Conservation (phyloP, 2,329 filamentous ascomycete species). For the Colletotrichum sp. region DNA sequence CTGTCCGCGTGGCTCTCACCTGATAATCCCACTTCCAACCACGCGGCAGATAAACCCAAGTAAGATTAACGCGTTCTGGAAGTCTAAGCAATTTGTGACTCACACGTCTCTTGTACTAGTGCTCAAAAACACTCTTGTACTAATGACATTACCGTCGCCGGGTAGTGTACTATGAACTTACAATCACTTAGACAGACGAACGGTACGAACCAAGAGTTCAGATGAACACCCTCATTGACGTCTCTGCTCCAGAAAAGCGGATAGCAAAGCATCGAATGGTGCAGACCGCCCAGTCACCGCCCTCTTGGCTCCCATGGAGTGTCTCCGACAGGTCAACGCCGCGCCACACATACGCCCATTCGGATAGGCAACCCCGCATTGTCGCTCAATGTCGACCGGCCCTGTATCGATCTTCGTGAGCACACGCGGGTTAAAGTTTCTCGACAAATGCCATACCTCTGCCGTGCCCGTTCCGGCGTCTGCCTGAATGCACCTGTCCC, state of each 20-base stretch:
- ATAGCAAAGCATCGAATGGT: conserved; percentile 5
- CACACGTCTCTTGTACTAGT: not conserved
- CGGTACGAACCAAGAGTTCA: not conserved
- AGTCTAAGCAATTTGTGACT: not conserved
- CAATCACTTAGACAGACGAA: not conserved
- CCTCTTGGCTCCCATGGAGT: conserved; percentile 10
- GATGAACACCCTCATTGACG: not conserved
- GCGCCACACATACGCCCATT: not conserved
- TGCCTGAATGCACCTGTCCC: not conserved
- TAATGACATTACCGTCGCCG: not conserved
- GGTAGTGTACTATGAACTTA: not conserved
- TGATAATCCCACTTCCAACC: not conserved
- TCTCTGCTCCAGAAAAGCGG: not conserved
- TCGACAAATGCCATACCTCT: not conserved
- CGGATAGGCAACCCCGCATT: conserved; percentile 5
- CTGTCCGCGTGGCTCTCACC: not conserved
- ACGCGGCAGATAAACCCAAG: not conserved
- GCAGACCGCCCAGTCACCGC: conserved; percentile 17
- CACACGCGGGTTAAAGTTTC: not conserved
- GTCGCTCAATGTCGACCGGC: conserved; percentile 8
- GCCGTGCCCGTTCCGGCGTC: not conserved
- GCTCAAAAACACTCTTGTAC: not conserved
- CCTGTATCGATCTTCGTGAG: not conserved
- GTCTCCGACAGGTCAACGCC: not conserved
- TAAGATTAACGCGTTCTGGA: not conserved